Base-by-base conservation (phyloP, 1,284 basidiomycete species). In the Ceratobasidium sp. region DNA sequence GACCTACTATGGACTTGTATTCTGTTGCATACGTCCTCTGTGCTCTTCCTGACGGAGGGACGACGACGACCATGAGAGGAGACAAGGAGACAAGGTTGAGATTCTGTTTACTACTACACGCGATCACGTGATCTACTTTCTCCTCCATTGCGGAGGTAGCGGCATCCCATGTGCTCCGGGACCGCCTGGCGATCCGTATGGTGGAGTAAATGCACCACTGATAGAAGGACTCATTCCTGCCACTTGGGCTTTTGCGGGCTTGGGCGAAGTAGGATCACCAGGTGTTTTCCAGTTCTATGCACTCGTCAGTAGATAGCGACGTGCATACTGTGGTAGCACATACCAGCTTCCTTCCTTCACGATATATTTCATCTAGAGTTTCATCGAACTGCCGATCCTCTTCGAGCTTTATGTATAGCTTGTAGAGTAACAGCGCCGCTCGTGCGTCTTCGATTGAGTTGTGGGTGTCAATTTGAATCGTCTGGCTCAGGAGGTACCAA, bases 381-480 rank as follows among this genome's bases (percentile, higher is more conserved):
- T 92, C 88, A 77, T 97, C 93, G 81, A 97, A 95, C 3, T 88
- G 80, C 1, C 90, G 91, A 64, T 90, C 86, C 41, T 85, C 87
- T 79, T 96, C 90, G 71, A 96, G 91, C 41, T 88, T 83, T 46
- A 90, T 87, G 79, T 93, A 96, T 32, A 91, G 87, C 79, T 94
- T 91, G 82, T 93, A 99, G 39, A 99, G 83, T 75, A 90, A 86
- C 60, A 98, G 82, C 0, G 97, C 96, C 9, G 94, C 94, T 21
- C 89, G 86, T 0, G 97, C 96, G 79, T 99, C 97, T 80, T 96
- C 93, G 77, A 99, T 98, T 18, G 95, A 98, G 82, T 99, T 97
- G 80, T 99, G 97, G 8, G 91, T 92, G 18, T 94, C 93, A 4
- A 88, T 91, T 80, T 99, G 97, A 73, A 99, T 99, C 77, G 93